A percentile compares a stretch with the other conserved stretches of the same genome.
Evolutionary conservation across 352 stramenopile genomes (phyloP).

Genomic region (Sclerospora graminicola): DNA sequence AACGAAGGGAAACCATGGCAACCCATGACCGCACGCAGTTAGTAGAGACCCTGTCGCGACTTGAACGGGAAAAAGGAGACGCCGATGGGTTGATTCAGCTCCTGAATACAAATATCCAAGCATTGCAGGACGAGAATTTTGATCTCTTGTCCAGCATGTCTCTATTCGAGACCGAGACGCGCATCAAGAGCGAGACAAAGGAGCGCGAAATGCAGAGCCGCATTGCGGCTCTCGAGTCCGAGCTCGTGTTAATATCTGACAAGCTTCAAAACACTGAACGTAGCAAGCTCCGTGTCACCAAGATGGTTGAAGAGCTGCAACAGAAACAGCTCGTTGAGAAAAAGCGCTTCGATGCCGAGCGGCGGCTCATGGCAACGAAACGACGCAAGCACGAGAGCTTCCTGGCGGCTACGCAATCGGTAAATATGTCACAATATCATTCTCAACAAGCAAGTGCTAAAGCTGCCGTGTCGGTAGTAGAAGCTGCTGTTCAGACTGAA

Average conservation of each 20-base stretch:
- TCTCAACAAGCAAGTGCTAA: conserved; percentile 11
- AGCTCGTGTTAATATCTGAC: conserved; percentile 36
- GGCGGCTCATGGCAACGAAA: conserved; percentile 49
- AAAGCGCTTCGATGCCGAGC: conserved; percentile 61
- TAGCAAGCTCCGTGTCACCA: conserved; percentile 32
- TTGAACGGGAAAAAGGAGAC: conserved; percentile 45
- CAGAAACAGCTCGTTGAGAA: conserved; percentile 43
- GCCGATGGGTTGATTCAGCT: conserved; percentile 46
- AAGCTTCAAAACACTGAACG: conserved; percentile 55
- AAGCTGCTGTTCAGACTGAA: conserved; percentile 35
- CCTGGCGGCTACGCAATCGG: conserved; percentile 40
- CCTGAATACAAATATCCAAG: conserved; percentile 30
- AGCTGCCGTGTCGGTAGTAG: conserved; percentile 6
- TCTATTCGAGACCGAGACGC: conserved; percentile 40
- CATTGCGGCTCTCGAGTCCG: conserved; percentile 42
- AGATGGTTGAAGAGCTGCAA: conserved; percentile 47
- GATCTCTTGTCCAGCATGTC: conserved; percentile 43
- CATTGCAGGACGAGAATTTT: conserved; percentile 53
- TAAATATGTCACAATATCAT: conserved; percentile 14
- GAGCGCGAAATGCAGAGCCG: conserved; percentile 32
- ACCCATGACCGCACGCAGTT: conserved; percentile 18
- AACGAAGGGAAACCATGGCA: conserved; percentile 1
- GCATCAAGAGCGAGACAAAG: conserved; percentile 29
- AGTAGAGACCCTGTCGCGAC: conserved; percentile 21
- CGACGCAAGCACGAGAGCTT: conserved; percentile 49